Base-by-base conservation (phyloP, 768 basidiomycete species). In the Krasilnikovozyma curviuscula region DNA sequence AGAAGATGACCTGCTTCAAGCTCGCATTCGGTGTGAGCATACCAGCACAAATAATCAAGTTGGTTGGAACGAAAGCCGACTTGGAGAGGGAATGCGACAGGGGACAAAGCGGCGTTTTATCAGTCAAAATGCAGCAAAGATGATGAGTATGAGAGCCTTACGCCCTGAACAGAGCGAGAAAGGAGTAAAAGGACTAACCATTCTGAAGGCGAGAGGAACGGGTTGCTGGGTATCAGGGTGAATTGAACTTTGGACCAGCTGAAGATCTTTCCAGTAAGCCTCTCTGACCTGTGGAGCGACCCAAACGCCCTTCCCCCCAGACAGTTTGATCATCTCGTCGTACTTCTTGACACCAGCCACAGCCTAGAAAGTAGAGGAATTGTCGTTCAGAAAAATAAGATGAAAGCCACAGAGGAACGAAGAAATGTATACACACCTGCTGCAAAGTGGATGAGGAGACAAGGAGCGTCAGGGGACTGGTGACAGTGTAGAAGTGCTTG, bases 1-100 rank as follows among this genome's bases (percentile, higher is more conserved):
- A 58, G 41, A 59, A 59, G 40, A 51, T 47, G 16, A 48, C 16
- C 2, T 40, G 39, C 19, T 50, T 28, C 23, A 54, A 49, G 23
- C 37, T 40, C 9, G 65, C 59, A 46, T 67, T 66, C 7, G 67
- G 67, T 63, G 64, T 65, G 46, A 69, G 61, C 67, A 69, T 67
- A 18, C 67, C 67, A 8, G 63, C 66, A 28, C 41, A 51, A 40
- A 43, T 46, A 30, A 50, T 57, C 54, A 69, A 46, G 54, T 69
- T 69, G 27, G 67, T 68, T 28, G 67, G 67, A 28, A 67, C 67
- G 45, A 68, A 68, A 1, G 67, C 67, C 24, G 19, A 12, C n/a
- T 9, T 16, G 19, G 19, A 21, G 39, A 21, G 39, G 19, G n/a
- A n/a, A n/a, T n/a, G n/a, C n/a, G n/a, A n/a, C n/a, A n/a, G n/a